Conservation (phyloP, 768 basidiomycete species). For the Tricholoma bakamatsutake region DNA sequence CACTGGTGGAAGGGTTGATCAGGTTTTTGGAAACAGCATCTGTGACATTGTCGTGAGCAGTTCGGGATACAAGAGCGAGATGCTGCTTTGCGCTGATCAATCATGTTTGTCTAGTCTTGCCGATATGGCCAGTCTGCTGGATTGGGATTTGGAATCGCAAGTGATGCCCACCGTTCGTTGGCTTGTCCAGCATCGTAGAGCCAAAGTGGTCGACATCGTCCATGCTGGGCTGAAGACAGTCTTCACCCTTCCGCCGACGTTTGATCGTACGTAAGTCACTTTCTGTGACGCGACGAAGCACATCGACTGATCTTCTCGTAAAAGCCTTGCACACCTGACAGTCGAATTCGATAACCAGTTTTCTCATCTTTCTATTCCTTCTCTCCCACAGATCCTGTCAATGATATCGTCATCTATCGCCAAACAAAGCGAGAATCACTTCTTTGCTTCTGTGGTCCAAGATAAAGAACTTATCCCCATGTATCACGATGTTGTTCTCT, state of each 20-base stretch:
- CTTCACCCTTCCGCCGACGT: constrained; percentile 66
- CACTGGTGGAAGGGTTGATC: constrained; percentile 64
- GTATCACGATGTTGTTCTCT: constrained; percentile 80
- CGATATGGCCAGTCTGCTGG: constrained; percentile 74
- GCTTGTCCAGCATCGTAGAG: constrained; percentile 85
- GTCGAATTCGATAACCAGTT: constrained; percentile 61
- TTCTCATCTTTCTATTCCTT: constrained; percentile 50
- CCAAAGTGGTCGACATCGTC: constrained; percentile 84
- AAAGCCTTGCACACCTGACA: constrained; percentile 49
- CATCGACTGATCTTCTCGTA: not conserved
- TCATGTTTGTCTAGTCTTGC: constrained; percentile 43
- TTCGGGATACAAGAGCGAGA: not conserved
- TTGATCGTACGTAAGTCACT: constrained; percentile 50
- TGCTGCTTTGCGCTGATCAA: constrained; percentile 1
- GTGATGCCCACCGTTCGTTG: constrained; percentile 89
- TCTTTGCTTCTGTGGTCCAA: constrained; percentile 74
- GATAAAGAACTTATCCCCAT: constrained; percentile 58
- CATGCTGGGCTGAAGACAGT: constrained; percentile 76
- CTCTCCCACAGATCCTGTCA: constrained; percentile 70
- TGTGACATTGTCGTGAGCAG: constrained; percentile 69
- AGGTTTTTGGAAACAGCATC: constrained; percentile 71
- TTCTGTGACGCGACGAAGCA: constrained; percentile 3
- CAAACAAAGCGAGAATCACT: constrained; percentile 63
- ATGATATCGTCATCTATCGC: constrained; percentile 65
- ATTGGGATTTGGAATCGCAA: constrained; percentile 79